These are phyloP conservation scores for Orbilia javanica DNA, from an alignment of 2,329 filamentous ascomycete species.

Conservation along the genomic window DNA sequence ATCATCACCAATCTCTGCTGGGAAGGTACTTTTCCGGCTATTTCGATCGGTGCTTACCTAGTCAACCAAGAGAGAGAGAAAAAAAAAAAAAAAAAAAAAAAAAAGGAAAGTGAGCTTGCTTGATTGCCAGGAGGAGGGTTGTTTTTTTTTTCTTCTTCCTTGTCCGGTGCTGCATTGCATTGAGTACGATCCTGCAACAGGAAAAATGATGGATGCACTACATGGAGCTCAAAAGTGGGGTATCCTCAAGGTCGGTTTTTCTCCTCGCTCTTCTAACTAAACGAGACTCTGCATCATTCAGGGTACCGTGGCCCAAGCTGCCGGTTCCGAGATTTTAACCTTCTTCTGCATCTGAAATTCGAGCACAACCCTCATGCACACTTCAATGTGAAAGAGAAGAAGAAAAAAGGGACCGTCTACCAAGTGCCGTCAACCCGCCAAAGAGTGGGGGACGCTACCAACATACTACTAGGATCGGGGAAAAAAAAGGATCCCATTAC, in stretches of 20 bases:
- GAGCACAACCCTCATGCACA: slow-evolving; percentile 32
- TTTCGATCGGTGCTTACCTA: slow-evolving; percentile 42
- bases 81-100: slow-evolving; percentile 23
- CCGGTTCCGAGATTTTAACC: slow-evolving; percentile 57
- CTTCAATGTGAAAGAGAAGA: background rate
- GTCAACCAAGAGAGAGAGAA: background rate
- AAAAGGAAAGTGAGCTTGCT: background rate
- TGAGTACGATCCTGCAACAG: slow-evolving; percentile 46
- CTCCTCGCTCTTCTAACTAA: slow-evolving; percentile 36
- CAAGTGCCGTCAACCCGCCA: slow-evolving; percentile 4
- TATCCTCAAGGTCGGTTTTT: slow-evolving; percentile 27
- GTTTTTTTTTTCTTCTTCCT: slow-evolving; percentile 16
- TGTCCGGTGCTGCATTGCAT: slow-evolving; percentile 53
- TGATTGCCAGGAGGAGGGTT: background rate
- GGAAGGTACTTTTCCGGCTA: slow-evolving; percentile 43
- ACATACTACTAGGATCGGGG: background rate
- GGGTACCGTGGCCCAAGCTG: slow-evolving; percentile 54
- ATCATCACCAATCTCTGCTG: slow-evolving; percentile 45
- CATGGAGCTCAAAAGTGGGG: slow-evolving; percentile 50
- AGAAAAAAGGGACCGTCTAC: slow-evolving; percentile 15
- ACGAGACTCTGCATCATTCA: slow-evolving; percentile 53
- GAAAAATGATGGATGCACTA: slow-evolving; percentile 33
- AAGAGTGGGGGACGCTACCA: slow-evolving; percentile 16
- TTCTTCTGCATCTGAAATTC: slow-evolving; percentile 52
- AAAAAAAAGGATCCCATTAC: slow-evolving; percentile 21